Evolutionary conservation across 2,329 filamentous ascomycete species (phyloP), one percentile per base, ranked within the genome.

Genomic region (Neofusicoccum cordaticola): DNA sequence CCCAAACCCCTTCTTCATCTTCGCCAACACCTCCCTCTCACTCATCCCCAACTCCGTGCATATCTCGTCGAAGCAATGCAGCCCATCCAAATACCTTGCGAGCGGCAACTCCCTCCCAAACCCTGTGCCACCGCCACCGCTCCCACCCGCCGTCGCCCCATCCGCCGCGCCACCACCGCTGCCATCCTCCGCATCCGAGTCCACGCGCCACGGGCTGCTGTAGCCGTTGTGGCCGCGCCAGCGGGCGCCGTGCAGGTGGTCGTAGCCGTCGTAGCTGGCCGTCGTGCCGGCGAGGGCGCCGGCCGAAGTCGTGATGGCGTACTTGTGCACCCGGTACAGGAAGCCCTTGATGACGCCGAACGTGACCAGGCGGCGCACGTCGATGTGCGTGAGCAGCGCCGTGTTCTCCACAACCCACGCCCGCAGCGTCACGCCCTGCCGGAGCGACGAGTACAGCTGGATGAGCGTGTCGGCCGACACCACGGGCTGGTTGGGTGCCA

Each of bases 301-400:
- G 7, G 63, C 63, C 34, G 35, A 37, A 4, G 63, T 65, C 9
- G 63, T 65, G 63, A 96, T 86, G 34, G 92, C 90, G 74, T 96
- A 96, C 75, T 95, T 96, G 79, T 98, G 92, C 45, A 97, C 89
- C 39, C 95, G 87, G 77, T 97, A 97, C 27, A 99, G 80, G 69
- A 96, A 91, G 15, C 94, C 93, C 79, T 98, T 98, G 76, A 98
- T 96, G 66, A 97, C 86, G 65, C 94, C 95, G 72, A 98, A 99
- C 66, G 96, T 96, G 68, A 98, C 92, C 68, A 99, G 89, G 34
- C 95, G 89, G 12, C 95, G 87, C 63, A 97, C 87, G 75, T 99
- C 95, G 65, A 99, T 88, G 72, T 89, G 89, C 12, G 85, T 82
- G 8, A 97, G 83, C 44, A 90, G 80, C 45, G 89, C 86, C 69